Percentiles rank a stretch among this genome's conserved stretches.
Conservation (phyloP, 2,329 filamentous ascomycete species). For the Zasmidium citrigriseum region DNA sequence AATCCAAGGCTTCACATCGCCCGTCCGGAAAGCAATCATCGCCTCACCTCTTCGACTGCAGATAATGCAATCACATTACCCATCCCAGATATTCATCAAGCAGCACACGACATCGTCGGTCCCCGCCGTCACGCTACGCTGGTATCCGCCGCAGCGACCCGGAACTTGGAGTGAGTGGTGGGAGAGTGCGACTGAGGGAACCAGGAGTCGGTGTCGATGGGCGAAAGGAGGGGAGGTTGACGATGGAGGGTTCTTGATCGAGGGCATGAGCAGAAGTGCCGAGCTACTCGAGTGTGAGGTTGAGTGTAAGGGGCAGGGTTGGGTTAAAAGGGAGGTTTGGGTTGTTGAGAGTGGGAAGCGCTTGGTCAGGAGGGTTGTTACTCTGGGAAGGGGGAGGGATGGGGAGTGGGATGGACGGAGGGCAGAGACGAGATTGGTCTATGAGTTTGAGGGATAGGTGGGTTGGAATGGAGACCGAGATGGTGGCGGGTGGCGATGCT, state of each 20-base stretch:
- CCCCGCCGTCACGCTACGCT: slow-evolving; percentile 9
- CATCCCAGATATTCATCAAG: slow-evolving; percentile 18
- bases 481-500: no score
- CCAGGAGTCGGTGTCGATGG: slow-evolving; percentile 17
- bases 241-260: slow-evolving; percentile 17
- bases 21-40: slow-evolving; percentile 12
- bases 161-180: slow-evolving; percentile 15
- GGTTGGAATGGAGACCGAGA: no score
- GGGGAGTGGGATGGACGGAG: slow-evolving; percentile 7
- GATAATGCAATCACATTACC: slow-evolving; percentile 21
- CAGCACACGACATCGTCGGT: not conserved
- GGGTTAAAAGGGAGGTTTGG: slow-evolving; percentile 20
- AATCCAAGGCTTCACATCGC: slow-evolving; percentile 1
- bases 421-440: slow-evolving; percentile 34
- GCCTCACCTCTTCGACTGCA: slow-evolving; percentile 8
- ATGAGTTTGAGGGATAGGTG: slow-evolving; percentile 15
- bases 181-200: slow-evolving; percentile 1
- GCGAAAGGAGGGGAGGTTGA: slow-evolving; percentile 8
- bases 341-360: slow-evolving; percentile 18
- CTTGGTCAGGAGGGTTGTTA: slow-evolving; percentile 24
- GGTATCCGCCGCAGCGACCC: slow-evolving; percentile 15
- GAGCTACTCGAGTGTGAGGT: slow-evolving; percentile 21
- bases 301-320: slow-evolving; percentile 9
- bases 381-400: slow-evolving; percentile 2
- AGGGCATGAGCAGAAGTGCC: slow-evolving; percentile 12